Evolutionary conservation across 805 yeast species (phyloP).

Genomic region (Wickerhamiella azymoides): DNA sequence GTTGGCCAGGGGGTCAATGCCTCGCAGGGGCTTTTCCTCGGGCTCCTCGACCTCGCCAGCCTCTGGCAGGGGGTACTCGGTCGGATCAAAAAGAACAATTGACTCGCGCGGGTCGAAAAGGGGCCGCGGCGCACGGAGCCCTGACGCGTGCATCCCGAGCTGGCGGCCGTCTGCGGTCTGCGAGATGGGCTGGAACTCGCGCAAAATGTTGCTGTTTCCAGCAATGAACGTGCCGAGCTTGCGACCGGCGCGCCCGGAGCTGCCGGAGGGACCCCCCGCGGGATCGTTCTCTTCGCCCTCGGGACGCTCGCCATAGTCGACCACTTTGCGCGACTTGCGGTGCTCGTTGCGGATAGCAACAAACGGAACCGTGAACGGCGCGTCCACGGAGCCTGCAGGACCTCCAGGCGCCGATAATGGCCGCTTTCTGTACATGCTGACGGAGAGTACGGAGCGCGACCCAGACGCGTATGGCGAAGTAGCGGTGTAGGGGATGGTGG

Average conservation of each 20-base stretch:
- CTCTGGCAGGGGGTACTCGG: conserved; percentile 29
- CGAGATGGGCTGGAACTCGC: conserved; percentile 14
- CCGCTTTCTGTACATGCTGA: conserved; percentile 9
- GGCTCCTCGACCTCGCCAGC: not conserved
- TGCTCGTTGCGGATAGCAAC: not conserved
- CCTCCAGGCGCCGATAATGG: not conserved
- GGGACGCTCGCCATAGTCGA: conserved; percentile 6
- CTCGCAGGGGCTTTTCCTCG: not conserved
- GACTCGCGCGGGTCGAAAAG: conserved; percentile 94
- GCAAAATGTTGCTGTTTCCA: conserved; percentile 13
- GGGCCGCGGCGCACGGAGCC: conserved; percentile 58
- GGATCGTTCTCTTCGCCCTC: not conserved
- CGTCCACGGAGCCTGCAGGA: not conserved
- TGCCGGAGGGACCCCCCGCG: not conserved
- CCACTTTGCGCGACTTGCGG: conserved; percentile 6
- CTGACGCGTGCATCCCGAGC: conserved; percentile 3
- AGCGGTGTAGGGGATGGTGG: too few relatives aligned
- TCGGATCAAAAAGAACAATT: conserved; percentile 87
- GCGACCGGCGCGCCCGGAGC: not conserved
- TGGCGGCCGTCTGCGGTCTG: not conserved
- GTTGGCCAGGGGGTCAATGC: conserved; percentile 4
- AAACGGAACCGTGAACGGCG: conserved; percentile 10
- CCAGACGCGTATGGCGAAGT: not conserved
- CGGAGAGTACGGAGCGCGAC: not conserved
- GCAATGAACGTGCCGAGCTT: conserved; percentile 5